Evolutionary conservation across 306 rosid species (phyloP).

Genomic region (Spatholobus suberectus): DNA sequence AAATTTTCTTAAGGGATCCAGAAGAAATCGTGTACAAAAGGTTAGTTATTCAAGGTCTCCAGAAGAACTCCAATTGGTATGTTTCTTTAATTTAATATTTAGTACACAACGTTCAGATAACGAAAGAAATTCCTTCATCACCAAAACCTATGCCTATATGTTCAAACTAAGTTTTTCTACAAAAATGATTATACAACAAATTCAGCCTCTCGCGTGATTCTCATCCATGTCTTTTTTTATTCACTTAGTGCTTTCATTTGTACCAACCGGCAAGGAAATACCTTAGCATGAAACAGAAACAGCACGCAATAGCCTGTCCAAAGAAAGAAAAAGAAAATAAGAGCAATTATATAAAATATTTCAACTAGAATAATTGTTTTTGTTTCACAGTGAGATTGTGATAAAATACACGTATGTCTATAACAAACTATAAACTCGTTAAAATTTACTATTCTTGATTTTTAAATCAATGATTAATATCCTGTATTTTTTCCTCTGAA

Average conservation of each 20-base stretch:
- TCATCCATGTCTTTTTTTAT: conserved; percentile 16
- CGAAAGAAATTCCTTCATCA: neutral
- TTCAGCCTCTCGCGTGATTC: neutral
- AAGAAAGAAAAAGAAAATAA: conserved; percentile 13
- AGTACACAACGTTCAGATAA: conserved; percentile 14
- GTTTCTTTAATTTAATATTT: neutral
- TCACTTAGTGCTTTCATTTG: conserved; percentile 58
- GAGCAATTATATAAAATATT: neutral
- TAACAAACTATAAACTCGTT: neutral
- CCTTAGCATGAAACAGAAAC: conserved; percentile 88
- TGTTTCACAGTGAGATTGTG: neutral
- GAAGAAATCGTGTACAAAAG: neutral
- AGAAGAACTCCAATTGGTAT: neutral
- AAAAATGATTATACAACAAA: conserved; percentile 51
- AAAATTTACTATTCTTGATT: neutral
- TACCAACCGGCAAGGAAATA: conserved; percentile 95
- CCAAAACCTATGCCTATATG: conserved; percentile 37
- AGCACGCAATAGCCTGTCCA: conserved; percentile 77
- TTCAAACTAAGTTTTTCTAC: conserved; percentile 33
- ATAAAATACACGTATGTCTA: neutral
- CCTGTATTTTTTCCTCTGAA: neutral
- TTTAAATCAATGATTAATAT: neutral
- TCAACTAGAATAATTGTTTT: neutral
- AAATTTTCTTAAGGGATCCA: neutral
- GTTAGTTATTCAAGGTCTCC: neutral